A percentile compares a stretch with the other conserved stretches of the same genome.
phyloP scores from a whole-genome alignment of 73 alveolate species.

The Paramecium caudatum region DNA sequence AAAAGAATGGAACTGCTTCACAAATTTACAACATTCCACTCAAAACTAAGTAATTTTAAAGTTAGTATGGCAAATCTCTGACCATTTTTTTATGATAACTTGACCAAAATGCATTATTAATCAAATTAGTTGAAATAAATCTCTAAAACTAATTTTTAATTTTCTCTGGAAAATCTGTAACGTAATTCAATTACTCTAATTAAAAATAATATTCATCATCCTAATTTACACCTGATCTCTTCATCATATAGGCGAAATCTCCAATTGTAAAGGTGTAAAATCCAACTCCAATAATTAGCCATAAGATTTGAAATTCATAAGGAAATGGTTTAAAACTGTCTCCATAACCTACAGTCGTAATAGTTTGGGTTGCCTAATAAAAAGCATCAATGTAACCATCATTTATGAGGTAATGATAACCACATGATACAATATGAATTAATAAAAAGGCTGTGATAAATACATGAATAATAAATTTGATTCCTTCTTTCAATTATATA shows the following conservation, averaged over 20 bases:
- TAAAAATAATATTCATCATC: conserved; percentile 11
- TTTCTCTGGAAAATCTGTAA: conserved; percentile 17
- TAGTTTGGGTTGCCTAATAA: conserved; percentile 35
- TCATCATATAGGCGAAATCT: background rate
- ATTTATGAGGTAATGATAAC: background rate
- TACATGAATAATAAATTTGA: conserved; percentile 1
- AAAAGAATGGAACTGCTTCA: background rate
- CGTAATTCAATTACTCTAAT: conserved; percentile 34
- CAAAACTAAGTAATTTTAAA: conserved; percentile 13
- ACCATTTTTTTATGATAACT: conserved; percentile 9
- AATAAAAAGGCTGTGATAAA: conserved; percentile 33
- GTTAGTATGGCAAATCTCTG: conserved; percentile 16
- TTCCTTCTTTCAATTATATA: conserved; percentile 34
- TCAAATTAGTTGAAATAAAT: conserved; percentile 2
- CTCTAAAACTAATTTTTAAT: background rate
- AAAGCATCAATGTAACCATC: background rate
- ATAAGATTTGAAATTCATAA: background rate
- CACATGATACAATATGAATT: conserved; percentile 32
- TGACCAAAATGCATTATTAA: conserved; percentile 50
- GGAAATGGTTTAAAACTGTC: background rate
- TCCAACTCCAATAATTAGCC: conserved; percentile 59
- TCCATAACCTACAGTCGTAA: conserved; percentile 54
- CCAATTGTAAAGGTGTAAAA: conserved; percentile 60
- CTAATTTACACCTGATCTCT: background rate
- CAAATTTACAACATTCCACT: conserved; percentile 20